Conservation (phyloP, 768 basidiomycete species). For the Mycena sanguinolenta region DNA sequence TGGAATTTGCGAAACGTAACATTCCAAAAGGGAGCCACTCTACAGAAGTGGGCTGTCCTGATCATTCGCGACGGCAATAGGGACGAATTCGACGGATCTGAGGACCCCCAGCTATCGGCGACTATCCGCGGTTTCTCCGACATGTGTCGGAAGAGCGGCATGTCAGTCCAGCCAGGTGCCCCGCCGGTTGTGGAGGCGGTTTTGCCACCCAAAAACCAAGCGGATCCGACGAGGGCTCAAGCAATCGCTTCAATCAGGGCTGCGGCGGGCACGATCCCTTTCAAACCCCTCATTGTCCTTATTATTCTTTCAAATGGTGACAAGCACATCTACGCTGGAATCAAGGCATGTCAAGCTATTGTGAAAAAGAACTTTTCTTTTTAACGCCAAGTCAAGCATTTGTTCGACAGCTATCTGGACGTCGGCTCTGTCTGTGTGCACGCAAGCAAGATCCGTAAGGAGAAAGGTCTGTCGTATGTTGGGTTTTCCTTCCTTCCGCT, state of each 20-base stretch:
- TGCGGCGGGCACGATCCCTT: conserved; percentile 53
- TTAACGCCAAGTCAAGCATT: conserved; percentile 54
- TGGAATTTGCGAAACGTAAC: conserved; percentile 83
- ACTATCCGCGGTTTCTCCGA: conserved; percentile 66
- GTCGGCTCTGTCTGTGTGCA: conserved; percentile 85
- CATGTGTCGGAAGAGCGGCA: conserved; percentile 77
- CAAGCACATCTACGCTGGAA: conserved; percentile 81
- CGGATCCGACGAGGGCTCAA: conserved; percentile 66
- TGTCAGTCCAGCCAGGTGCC: conserved; percentile 57
- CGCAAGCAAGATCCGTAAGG: conserved; percentile 76
- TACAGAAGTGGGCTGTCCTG: conserved; percentile 78
- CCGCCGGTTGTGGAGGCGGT: conserved; percentile 56
- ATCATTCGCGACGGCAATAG: conserved; percentile 72
- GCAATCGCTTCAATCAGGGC: conserved; percentile 63
- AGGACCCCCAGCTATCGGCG: conserved; percentile 66
- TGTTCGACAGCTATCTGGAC: conserved; percentile 77
- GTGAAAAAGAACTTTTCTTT: not conserved
- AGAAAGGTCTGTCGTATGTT: conserved; percentile 58
- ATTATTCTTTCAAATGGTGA: conserved; percentile 79
- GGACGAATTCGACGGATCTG: conserved; percentile 70
- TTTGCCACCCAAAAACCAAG: conserved; percentile 64
- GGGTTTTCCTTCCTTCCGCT: conserved; percentile 37
- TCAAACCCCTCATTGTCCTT: conserved; percentile 58
- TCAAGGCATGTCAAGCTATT: conserved; percentile 52
- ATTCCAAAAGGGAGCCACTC: conserved; percentile 68